Conservation (phyloP, 2,329 filamentous ascomycete species). For the Coniochaeta sp. region DNA sequence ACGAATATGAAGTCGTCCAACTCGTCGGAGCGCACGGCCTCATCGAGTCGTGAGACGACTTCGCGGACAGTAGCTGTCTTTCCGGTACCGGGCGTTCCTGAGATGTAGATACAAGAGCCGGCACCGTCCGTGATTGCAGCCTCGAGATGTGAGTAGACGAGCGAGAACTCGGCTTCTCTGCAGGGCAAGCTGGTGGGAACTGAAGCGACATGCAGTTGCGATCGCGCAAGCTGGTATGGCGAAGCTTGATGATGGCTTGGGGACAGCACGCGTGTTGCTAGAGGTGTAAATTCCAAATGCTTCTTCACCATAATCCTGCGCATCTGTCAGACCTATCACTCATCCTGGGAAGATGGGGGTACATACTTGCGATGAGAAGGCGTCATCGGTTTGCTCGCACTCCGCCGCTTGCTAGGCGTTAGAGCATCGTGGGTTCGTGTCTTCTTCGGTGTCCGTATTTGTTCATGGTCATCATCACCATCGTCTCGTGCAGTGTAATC, state of each 20-base stretch:
- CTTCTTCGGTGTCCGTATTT: constrained; percentile 25
- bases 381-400: background rate
- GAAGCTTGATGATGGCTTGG: constrained; percentile 69
- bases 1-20: constrained; percentile 98
- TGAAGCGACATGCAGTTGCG: constrained; percentile 84
- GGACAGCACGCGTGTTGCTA: constrained; percentile 81
- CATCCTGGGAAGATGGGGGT: constrained; percentile 17
- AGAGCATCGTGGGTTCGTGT: constrained; percentile 21
- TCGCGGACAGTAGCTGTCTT: constrained; percentile 97
- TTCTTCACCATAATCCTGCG: constrained; percentile 67
- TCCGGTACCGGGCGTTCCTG: constrained; percentile 93
- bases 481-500: constrained; percentile 22
- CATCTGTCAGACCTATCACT: constrained; percentile 15
- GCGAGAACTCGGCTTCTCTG: constrained; percentile 82
- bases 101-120: constrained; percentile 97
- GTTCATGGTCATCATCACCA: constrained; percentile 23
- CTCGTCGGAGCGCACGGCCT: constrained; percentile 82
- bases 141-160: constrained; percentile 89
- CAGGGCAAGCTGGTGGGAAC: constrained; percentile 87
- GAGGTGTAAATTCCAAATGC: constrained; percentile 86
- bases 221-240: constrained; percentile 86
- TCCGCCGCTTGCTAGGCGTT: constrained; percentile 47
- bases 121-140: constrained; percentile 89
- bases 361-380: constrained; percentile 27
- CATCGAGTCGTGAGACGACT: constrained; percentile 81